Base-by-base conservation (phyloP, 345 rosid species). In the Eucalyptus pauciflora region DNA sequence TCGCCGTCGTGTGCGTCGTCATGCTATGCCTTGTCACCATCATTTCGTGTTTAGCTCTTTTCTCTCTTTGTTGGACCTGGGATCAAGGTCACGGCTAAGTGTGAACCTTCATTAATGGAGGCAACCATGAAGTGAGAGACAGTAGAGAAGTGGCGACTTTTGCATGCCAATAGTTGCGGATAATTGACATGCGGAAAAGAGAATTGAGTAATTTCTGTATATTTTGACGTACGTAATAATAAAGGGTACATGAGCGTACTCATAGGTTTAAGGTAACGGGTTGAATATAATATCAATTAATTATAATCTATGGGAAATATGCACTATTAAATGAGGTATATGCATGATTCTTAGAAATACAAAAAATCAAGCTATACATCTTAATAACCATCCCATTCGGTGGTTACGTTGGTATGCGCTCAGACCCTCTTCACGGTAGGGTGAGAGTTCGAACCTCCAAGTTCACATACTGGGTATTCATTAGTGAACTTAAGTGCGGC, bases 171-270 rank as follows among this genome's bases (percentile, higher is more conserved):
- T 71, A 10, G 25, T 18, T 71, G 11, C 7, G 0, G 7, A 9
- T 71, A 18, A 18, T 7, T 10, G 18, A 41, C 8, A 41, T 6
- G 48, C 3, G 4, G 3, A 41, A 43, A 22, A 41, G 15, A 41
- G 29, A 37, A 41, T 76, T 2, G 15, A 37, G 83, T 76, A 41
- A 76, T 76, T 37, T 37, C 0, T 33, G 0, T 71, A 5, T 33
- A 37, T 37, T 71, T 18, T 22, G 1, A 29, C 31, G 5, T 31
- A 8, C 1, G 11, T 31, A 9, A 31, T 69, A 31, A 69, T 16
- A 3, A 69, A 76, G 1, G 11, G 27, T 2, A 76, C 25, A 18
- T 1, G 1, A 10, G 27, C 0, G 1, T 3, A 41, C 6, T 10
- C 4, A 18, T 20, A 5, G 4, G 7, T 71, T 1, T 37, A 37